Base-by-base conservation (phyloP, 176 grass and related monocot genomes). In the Oropetium thomaeum region DNA sequence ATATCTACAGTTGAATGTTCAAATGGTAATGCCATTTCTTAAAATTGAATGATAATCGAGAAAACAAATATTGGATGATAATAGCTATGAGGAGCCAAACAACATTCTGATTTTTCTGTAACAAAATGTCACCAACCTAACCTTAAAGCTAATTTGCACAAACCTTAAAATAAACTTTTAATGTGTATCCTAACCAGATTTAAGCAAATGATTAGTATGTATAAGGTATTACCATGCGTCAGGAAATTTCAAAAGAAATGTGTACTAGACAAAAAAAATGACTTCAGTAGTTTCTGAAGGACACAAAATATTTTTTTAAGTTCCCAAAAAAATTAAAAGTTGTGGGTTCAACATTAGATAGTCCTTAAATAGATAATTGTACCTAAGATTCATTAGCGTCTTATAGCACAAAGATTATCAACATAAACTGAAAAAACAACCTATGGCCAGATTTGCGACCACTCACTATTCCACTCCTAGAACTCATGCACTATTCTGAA, bases 301-400 rank as follows among this genome's bases (percentile, higher is more conserved):
- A 43, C 54, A 65, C 14, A 45, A 58, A 74, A 65, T 17, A 33
- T 7, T 28, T 64, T 74, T 74, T 10, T 65, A 15, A 74, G 60
- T 43, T 82, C 5, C 34, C 35, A 48, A 57, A 45, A 58, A 19
- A 65, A 47, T 22, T 69, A 27, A 73, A 26, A 8, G n/a, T 4
- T 65, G 26, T 44, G 33, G 34, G 47, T 62, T 61, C 31, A 37
- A 70, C 20, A 82, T 33, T 44, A 11, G 11, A 29, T 57, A 57
- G 53, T n/a, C n/a, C n/a, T n/a, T n/a, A n/a, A n/a, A n/a, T n/a
- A n/a, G n/a, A n/a, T n/a, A n/a, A n/a, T n/a, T n/a, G 30, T 69
- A n/a, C 44, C 12, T 32, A 20, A 70, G 69, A 61, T 47, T 60
- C 29, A 31, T n/a, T 37, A 64, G 19, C 4, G 19, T 64, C 2